Percentiles rank a stretch among this genome's conserved stretches.
These are phyloP conservation scores for Uronychia setigera DNA, from an alignment of 73 alveolate genomes.

Conservation along the genomic window DNA sequence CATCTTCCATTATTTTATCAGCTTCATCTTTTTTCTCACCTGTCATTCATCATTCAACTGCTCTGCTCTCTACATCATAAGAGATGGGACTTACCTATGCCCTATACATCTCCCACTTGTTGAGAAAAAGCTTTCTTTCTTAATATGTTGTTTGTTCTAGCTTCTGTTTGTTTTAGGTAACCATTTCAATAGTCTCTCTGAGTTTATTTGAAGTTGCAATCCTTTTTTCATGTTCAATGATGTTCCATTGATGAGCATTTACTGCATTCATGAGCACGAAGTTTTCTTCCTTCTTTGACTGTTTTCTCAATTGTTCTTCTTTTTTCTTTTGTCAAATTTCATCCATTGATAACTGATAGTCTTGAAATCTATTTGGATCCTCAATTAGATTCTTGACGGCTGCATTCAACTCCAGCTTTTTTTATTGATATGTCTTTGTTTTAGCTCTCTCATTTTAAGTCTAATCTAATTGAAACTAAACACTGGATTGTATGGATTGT, in stretches of 20 bases:
- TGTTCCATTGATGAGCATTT: neutral
- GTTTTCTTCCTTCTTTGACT: neutral
- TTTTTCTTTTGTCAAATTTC: neutral
- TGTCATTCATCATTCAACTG: neutral
- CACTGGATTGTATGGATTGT: neutral
- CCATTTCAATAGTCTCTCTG: neutral
- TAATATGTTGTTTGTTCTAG: neutral
- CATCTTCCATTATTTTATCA: neutral
- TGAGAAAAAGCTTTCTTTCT: neutral
- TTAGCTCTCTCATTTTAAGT: neutral
- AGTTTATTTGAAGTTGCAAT: neutral
- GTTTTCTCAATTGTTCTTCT: neutral
- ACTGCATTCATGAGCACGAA: neutral
- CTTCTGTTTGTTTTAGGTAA: neutral
- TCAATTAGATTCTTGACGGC: neutral
- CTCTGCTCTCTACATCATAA: neutral
- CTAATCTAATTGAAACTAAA: no score
- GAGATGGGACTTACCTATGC: neutral
- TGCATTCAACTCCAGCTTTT: neutral
- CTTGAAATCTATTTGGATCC: neutral
- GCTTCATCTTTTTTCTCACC: neutral
- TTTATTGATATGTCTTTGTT: neutral
- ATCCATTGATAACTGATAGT: neutral
- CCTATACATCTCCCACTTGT: neutral
- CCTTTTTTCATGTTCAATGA: neutral